Conservation (phyloP, 176 grass and related monocot species). For the Pharus latifolius region DNA sequence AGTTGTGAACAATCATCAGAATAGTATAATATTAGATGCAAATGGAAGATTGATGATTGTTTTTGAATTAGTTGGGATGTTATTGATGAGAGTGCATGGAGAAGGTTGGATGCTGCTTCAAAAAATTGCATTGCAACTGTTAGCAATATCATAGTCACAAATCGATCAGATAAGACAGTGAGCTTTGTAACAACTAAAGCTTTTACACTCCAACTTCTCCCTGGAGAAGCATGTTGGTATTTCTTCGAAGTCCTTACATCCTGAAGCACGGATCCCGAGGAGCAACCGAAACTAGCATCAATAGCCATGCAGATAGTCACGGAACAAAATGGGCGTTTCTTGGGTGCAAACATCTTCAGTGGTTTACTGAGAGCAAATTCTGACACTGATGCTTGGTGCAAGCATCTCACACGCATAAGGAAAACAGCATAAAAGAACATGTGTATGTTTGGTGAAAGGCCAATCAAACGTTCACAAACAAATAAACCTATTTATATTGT, state of each 20-base stretch:
- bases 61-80: not conserved
- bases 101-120: not conserved
- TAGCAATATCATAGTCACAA: constrained; percentile 24
- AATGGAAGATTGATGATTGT: constrained; percentile 3
- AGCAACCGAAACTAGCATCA: not conserved
- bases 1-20: not conserved
- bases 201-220: not conserved
- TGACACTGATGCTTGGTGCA: not conserved
- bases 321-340: not conserved
- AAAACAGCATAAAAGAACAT: not conserved
- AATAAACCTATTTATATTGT: too few relatives aligned
- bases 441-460: too few relatives aligned
- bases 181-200: not conserved
- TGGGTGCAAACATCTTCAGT: constrained; percentile 5
- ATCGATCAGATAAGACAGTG: not conserved
- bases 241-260: constrained; percentile 32
- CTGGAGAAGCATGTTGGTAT: constrained; percentile 14
- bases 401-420: not conserved
- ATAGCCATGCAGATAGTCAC: constrained; percentile 18
- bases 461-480: too few relatives aligned
- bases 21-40: not conserved
- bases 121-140: not conserved
- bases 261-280: constrained; percentile 7
- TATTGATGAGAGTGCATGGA: constrained; percentile 2
- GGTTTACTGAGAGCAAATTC: constrained; percentile 23